Conservation (phyloP, 2,329 filamentous ascomycete species). For the Exophiala lecanii-corni region DNA sequence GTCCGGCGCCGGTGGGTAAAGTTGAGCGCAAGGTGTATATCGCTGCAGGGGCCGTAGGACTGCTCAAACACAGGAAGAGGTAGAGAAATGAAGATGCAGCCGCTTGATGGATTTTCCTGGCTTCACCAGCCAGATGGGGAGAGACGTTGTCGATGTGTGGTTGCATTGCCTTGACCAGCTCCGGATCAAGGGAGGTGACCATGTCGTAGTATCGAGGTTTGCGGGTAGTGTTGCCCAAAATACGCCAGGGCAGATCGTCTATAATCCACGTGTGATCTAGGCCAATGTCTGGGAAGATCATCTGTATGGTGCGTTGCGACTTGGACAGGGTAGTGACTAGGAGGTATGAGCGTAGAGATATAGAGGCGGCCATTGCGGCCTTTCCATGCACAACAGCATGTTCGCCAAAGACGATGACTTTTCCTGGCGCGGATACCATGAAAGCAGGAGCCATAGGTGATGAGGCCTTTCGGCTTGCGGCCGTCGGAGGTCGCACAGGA, state of each 20-base stretch:
- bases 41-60: slow-evolving; percentile 70
- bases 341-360: slow-evolving; percentile 92
- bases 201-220: slow-evolving; percentile 95
- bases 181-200: slow-evolving; percentile 75
- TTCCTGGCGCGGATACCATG: slow-evolving; percentile 96
- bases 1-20: slow-evolving; percentile 83
- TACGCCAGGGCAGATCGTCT: slow-evolving; percentile 79
- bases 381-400: slow-evolving; percentile 98
- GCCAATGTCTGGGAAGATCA: slow-evolving; percentile 87
- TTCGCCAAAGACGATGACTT: slow-evolving; percentile 97
- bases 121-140: slow-evolving; percentile 57
- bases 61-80: slow-evolving; percentile 82
- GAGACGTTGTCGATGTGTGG: slow-evolving; percentile 74
- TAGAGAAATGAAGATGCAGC: slow-evolving; percentile 87
- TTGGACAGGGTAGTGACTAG: slow-evolving; percentile 93
- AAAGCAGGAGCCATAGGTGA: slow-evolving; percentile 76
- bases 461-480: slow-evolving; percentile 37
- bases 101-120: slow-evolving; percentile 77
- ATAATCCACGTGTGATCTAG: slow-evolving; percentile 93
- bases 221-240: slow-evolving; percentile 74
- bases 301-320: slow-evolving; percentile 77
- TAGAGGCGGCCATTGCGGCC: slow-evolving; percentile 89
- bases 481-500: slow-evolving; percentile 8
- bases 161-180: slow-evolving; percentile 74
- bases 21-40: slow-evolving; percentile 90